Evolutionary conservation across 352 stramenopile genomes (phyloP).

Genomic region (Phytophthora foliorum): DNA sequence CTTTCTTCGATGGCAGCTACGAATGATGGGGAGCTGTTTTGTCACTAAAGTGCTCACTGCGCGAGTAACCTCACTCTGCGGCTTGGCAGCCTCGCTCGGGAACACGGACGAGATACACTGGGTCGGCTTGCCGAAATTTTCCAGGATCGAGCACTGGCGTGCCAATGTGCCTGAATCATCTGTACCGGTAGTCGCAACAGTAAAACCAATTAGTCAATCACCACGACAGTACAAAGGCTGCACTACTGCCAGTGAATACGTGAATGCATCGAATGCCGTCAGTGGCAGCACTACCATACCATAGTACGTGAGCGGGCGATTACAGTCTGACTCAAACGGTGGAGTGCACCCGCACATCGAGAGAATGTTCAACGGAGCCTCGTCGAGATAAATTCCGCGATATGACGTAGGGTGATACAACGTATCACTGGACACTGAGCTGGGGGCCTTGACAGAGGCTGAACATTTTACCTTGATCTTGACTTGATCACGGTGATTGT

Average conservation of each 20-base stretch:
- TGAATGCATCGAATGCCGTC: neutral
- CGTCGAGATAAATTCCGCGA: conserved; percentile 33
- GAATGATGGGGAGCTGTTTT: conserved; percentile 38
- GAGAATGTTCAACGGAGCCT: conserved; percentile 36
- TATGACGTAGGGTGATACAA: conserved; percentile 42
- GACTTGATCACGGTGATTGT: neutral
- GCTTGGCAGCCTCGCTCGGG: conserved; percentile 20
- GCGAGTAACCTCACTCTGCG: conserved; percentile 40
- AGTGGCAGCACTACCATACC: conserved; percentile 27
- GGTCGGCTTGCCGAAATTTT: conserved; percentile 47
- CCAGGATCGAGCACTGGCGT: conserved; percentile 37
- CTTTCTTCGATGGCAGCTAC: conserved; percentile 38
- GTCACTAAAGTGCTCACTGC: conserved; percentile 39
- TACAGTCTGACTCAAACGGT: conserved; percentile 30
- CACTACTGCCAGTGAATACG: neutral
- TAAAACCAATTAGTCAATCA: neutral
- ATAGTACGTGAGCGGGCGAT: conserved; percentile 43
- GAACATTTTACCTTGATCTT: conserved; percentile 5
- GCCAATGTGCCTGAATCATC: conserved; percentile 39
- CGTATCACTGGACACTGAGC: neutral
- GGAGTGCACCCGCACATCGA: conserved; percentile 6
- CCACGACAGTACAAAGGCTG: conserved; percentile 4
- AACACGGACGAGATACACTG: conserved; percentile 48
- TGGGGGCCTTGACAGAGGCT: neutral
- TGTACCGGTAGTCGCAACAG: conserved; percentile 9